Percentiles rank a stretch among this genome's conserved stretches.
phyloP scores from a whole-genome alignment of 2,329 filamentous ascomycete species.

The Cercospora canescens region DNA sequence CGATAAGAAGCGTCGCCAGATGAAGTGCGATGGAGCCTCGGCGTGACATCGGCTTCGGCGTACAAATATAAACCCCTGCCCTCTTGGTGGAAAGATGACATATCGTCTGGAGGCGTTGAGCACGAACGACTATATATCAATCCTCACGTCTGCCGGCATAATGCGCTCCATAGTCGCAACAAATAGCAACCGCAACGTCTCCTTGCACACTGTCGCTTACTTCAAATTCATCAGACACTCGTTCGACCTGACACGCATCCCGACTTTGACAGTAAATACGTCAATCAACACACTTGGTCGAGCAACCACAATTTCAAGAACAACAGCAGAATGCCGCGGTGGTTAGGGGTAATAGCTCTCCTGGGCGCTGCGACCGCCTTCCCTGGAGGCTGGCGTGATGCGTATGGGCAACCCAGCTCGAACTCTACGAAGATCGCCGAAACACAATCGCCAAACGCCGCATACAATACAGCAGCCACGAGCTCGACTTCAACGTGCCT shows the following conservation, averaged over 20 bases:
- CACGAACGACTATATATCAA: background rate
- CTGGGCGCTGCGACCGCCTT: background rate
- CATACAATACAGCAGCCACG: background rate
- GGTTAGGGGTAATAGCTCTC: background rate
- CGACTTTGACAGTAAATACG: background rate
- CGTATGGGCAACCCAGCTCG: background rate
- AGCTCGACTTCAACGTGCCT: background rate
- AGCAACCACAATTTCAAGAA: background rate
- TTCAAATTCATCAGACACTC: background rate
- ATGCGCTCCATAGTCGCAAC: background rate
- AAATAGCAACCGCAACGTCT: background rate
- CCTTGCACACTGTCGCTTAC: background rate
- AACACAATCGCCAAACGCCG: background rate
- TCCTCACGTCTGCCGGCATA: background rate
- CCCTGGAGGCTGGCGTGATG: background rate
- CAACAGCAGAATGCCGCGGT: background rate
- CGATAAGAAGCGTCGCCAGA: background rate
- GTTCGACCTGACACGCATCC: background rate
- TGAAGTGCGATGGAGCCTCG: background rate
- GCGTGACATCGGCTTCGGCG: slow-evolving; percentile 1
- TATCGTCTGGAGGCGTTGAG: background rate
- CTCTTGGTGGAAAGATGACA: background rate
- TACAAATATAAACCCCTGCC: slow-evolving; percentile 1
- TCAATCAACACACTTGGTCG: background rate
- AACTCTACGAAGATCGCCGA: background rate